Percentiles rank a stretch among this genome's conserved stretches.
These are phyloP conservation scores for Claviceps maximensis DNA, from an alignment of 2,329 filamentous ascomycete species.

Conservation along the genomic window DNA sequence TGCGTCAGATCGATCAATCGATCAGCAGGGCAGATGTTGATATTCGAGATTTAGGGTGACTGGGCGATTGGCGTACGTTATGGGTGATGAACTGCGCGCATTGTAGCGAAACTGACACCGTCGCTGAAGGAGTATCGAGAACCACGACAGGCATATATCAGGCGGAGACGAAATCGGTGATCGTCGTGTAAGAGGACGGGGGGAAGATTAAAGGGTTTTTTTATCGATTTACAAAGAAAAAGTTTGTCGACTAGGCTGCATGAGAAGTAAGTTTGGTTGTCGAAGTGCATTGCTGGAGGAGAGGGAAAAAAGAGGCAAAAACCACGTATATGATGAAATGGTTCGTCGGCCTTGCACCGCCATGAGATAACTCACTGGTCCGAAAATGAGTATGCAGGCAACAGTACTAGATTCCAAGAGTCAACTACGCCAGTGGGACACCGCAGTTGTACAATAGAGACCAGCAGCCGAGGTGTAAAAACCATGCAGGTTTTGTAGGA, in stretches of 20 bases:
- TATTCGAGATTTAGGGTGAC: background rate
- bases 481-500: conserved; percentile 7
- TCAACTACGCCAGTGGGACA: background rate
- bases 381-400: background rate
- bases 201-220: background rate
- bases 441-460: background rate
- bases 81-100: conserved; percentile 10
- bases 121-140: conserved; percentile 1
- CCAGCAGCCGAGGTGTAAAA: conserved; percentile 2
- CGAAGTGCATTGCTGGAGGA: background rate
- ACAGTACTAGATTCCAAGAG: conserved; percentile 1
- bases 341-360: conserved; percentile 6
- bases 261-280: background rate
- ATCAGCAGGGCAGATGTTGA: background rate
- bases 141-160: background rate
- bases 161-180: background rate
- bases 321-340: conserved; percentile 1
- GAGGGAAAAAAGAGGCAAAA: background rate
- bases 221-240: background rate
- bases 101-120: conserved; percentile 9
- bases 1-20: background rate
- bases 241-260: background rate
- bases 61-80: conserved; percentile 6
- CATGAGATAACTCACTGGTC: conserved; percentile 5
- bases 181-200: background rate